Evolutionary conservation across 1,139 yeast genomes (phyloP).

Genomic region (Spencermartinsiella ligniputridi): DNA sequence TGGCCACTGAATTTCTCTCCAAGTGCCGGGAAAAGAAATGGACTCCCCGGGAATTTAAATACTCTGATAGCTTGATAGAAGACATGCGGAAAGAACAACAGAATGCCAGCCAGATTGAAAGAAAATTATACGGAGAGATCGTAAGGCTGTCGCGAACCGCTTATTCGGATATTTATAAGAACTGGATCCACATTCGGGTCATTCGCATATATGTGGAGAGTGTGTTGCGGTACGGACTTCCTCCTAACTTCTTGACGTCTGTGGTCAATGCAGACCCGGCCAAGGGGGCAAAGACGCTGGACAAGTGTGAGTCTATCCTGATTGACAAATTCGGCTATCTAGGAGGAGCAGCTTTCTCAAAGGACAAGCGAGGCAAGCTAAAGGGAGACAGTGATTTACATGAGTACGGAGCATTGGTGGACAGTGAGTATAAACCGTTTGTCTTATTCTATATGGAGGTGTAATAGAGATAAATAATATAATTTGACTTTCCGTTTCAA

Average conservation of each 20-base stretch:
- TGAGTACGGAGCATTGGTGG: constrained; percentile 89
- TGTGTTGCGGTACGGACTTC: constrained; percentile 91
- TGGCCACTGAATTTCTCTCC: constrained; percentile 59
- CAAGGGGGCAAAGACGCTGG: constrained; percentile 27
- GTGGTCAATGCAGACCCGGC: constrained; percentile 40
- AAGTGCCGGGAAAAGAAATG: constrained; percentile 82
- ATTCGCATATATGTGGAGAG: constrained; percentile 57
- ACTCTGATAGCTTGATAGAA: constrained; percentile 72
- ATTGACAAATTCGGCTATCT: constrained; percentile 76
- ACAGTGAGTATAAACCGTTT: constrained; percentile 93
- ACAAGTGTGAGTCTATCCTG: constrained; percentile 63
- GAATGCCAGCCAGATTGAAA: constrained; percentile 68
- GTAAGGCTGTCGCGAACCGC: constrained; percentile 83
- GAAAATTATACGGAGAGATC: constrained; percentile 69
- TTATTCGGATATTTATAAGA: constrained; percentile 73
- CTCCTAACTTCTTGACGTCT: constrained; percentile 79
- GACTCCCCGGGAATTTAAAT: constrained; percentile 89
- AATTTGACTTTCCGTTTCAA: no score
- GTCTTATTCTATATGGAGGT: constrained; percentile 64
- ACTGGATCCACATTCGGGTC: constrained; percentile 85
- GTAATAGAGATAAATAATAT: no score
- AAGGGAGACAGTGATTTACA: constrained; percentile 62
- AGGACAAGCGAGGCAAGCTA: constrained; percentile 61
- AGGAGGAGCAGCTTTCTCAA: constrained; percentile 79
- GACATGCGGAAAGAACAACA: constrained; percentile 74